Conservation (phyloP, 2,329 filamentous ascomycete species). For the Aspergillus pseudotamarii region DNA sequence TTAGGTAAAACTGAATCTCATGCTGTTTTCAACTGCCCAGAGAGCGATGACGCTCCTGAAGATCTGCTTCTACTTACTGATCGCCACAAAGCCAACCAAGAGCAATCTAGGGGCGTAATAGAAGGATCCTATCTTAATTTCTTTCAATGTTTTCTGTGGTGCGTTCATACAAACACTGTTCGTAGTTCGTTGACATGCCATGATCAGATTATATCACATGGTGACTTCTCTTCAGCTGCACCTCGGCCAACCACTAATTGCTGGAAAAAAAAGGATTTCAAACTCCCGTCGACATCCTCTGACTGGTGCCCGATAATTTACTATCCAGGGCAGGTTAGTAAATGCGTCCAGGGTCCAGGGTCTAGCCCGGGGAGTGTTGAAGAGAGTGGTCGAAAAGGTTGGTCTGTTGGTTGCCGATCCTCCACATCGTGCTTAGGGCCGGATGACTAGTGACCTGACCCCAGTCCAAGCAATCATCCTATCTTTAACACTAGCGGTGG, state of each 20-base stretch:
- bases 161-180: not conserved
- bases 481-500: not conserved
- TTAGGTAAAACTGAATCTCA: not conserved
- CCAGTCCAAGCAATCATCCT: not conserved
- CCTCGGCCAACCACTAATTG: not conserved
- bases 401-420: not conserved
- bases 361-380: not conserved
- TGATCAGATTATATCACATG: not conserved
- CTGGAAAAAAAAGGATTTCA: not conserved
- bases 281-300: not conserved
- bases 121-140: not conserved
- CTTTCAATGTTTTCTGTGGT: not conserved
- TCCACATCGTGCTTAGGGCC: not conserved
- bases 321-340: not conserved
- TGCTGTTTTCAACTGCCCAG: not conserved
- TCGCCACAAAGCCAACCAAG: not conserved
- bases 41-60: not conserved
- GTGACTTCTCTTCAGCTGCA: not conserved
- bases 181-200: not conserved
- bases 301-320: not conserved
- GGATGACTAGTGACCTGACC: not conserved
- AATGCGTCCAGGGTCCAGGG: not conserved
- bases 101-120: not conserved
- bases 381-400: not conserved
- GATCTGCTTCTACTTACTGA: not conserved